A percentile compares a stretch with the other conserved stretches of the same genome.
These are phyloP conservation scores for Begonia masoniana DNA, from an alignment of 306 rosid genomes.

Conservation along the genomic window DNA sequence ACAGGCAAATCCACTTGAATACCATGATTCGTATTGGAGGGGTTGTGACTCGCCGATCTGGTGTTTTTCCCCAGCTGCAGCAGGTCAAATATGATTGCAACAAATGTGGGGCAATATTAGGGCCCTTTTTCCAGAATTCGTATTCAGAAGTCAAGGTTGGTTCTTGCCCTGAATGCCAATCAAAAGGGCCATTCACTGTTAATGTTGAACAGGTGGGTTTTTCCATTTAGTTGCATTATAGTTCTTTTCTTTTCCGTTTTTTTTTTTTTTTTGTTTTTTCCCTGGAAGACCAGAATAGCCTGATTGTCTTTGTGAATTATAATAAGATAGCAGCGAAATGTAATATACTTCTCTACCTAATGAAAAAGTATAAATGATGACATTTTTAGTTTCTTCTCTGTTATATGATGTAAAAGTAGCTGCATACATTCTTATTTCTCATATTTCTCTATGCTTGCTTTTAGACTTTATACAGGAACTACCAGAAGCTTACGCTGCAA, in stretches of 20 bases:
- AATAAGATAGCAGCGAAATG: too few species aligned
- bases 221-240: background rate
- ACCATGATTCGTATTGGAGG: conserved; percentile 99
- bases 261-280: too few species aligned
- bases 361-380: too few species aligned
- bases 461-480: conserved; percentile 90
- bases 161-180: conserved; percentile 96
- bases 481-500: conserved; percentile 93
- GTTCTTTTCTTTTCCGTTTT: too few species aligned
- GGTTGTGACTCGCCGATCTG: conserved; percentile 93
- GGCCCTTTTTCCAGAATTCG: conserved; percentile 93
- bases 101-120: conserved; percentile 82
- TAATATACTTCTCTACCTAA: too few species aligned
- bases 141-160: conserved; percentile 97
- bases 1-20: conserved; percentile 92
- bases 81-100: conserved; percentile 96
- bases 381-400: too few species aligned
- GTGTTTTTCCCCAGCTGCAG: conserved; percentile 96
- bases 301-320: too few species aligned
- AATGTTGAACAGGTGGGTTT: conserved; percentile 80
- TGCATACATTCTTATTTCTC: too few species aligned
- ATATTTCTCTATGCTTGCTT: background rate
- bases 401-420: background rate
- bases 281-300: too few species aligned
- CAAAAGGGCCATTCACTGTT: conserved; percentile 88